phyloP scores from a whole-genome alignment of 441 rosid genomes.

The Geranium incanum region DNA sequence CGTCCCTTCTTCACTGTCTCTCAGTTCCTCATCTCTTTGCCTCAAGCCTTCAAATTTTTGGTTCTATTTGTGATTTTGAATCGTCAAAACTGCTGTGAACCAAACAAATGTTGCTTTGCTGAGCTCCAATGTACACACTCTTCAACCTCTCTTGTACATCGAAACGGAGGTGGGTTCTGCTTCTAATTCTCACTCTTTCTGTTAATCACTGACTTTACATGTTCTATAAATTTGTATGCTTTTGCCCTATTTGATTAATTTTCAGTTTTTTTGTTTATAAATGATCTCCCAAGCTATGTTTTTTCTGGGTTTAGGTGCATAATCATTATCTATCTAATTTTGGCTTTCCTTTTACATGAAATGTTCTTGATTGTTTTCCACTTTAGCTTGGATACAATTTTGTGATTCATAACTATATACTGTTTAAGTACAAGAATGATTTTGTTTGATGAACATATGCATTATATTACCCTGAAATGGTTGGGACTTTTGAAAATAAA shows the following conservation, averaged over 20 bases:
- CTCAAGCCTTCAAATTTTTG: background rate
- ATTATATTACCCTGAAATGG: background rate
- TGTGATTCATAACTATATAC: background rate
- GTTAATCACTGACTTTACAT: background rate
- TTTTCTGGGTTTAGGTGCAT: background rate
- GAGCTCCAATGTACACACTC: background rate
- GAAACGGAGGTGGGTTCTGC: background rate
- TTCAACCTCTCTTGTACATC: background rate
- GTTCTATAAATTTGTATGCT: background rate
- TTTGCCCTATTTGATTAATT: background rate
- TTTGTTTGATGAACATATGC: background rate
- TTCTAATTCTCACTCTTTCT: background rate
- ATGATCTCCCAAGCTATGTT: no score
- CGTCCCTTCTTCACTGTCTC: background rate
- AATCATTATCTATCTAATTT: background rate
- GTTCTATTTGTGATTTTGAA: no score
- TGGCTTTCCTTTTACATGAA: background rate
- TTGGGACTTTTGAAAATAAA: background rate
- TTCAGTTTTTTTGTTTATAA: background rate
- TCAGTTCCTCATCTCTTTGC: background rate
- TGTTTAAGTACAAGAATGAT: background rate
- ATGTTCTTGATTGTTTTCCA: no score
- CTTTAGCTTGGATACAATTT: background rate
- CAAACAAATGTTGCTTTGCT: background rate
- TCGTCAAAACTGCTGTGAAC: no score